Evolutionary conservation across 768 basidiomycete species (phyloP), one percentile per base, ranked within the genome.

Genomic region (Hypholoma fasciculare): DNA sequence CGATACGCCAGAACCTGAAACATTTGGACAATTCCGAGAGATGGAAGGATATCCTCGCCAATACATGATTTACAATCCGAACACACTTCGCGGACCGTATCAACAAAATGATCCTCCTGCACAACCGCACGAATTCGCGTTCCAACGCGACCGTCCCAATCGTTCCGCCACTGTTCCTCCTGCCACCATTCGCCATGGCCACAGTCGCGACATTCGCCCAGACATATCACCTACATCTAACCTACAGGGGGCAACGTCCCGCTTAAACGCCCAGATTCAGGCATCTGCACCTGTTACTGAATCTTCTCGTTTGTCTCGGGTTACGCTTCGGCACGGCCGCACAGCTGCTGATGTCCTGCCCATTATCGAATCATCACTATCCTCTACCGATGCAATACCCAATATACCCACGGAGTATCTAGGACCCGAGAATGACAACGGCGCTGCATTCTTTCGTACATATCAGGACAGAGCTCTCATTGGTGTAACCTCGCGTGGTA

Each of bases 351-450:
- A 82, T 61, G 71, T 74, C n/a, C 68, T 82, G 14, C 88, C 88
- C 4, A 79, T 90, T 44, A 73, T 89, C 3, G 89, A 90, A 66
- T 75, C 80, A 3, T 81, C 88, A 16, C 86, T 86, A 6, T 74
- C 84, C 7, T 82, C 81, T 3, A 88, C 82, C 57, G 88, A 88
- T 30, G 78, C 76, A n/a, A 78, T 62, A 23, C 81, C 82, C 5
- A 87, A 83, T 59, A 88, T 87, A 37, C 78, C 80, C 34, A 84
- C 83, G 9, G 80, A 80, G 56, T 78, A 77, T 44, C 77, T 71
- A 1, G 77, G 76, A 19, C n/a, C n/a, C n/a, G 81, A 76, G 49
- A 75, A 80, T 44, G 85, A 84, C 2, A 83, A 78, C 59, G 84
- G 82, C 2, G 81, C 81, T 13, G 78, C 77, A 4, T 67, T 89